Conservation (phyloP, 495 filamentous ascomycete species). For the Neohortaea acidophila region DNA sequence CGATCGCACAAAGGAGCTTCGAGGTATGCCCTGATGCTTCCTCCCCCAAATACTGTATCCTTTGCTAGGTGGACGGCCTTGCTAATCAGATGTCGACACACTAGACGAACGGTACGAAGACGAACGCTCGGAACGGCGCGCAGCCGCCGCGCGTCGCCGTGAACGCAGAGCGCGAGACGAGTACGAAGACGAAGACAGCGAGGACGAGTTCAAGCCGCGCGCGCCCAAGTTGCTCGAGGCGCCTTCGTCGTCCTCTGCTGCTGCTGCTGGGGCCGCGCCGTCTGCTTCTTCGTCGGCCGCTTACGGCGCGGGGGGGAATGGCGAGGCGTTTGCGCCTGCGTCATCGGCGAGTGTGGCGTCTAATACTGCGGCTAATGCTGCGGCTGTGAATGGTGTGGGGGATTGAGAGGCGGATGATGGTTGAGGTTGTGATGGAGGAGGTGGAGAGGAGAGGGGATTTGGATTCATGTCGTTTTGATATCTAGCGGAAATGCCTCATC, state of each 20-base stretch:
- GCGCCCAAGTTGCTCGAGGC: constrained; percentile 13
- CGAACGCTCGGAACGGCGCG: constrained; percentile 11
- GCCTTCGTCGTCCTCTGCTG: constrained; percentile 2
- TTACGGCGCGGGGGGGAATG: too few species aligned
- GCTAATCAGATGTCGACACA: background rate
- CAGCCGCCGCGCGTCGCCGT: constrained; percentile 9
- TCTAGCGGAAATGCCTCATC: too few species aligned
- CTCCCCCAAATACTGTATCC: background rate
- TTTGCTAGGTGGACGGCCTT: background rate
- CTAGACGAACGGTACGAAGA: constrained; percentile 3
- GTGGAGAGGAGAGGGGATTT: too few species aligned
- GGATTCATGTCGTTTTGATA: too few species aligned
- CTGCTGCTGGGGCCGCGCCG: background rate
- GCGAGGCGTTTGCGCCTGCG: too few species aligned
- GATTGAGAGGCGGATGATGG: too few species aligned
- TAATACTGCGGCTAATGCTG: too few species aligned
- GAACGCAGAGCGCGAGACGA: constrained; percentile 12
- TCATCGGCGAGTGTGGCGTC: too few species aligned
- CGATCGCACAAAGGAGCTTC: constrained; percentile 54
- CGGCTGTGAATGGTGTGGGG: too few species aligned
- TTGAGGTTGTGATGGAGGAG: too few species aligned
- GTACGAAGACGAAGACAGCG: constrained; percentile 7
- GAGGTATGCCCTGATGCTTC: constrained; percentile 39
- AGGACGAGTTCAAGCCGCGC: constrained; percentile 12
- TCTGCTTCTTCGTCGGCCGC: too few species aligned